A percentile compares a stretch with the other conserved stretches of the same genome.
Evolutionary conservation across 495 filamentous ascomycete genomes (phyloP).

Genomic region (Cairneyella variabilis): DNA sequence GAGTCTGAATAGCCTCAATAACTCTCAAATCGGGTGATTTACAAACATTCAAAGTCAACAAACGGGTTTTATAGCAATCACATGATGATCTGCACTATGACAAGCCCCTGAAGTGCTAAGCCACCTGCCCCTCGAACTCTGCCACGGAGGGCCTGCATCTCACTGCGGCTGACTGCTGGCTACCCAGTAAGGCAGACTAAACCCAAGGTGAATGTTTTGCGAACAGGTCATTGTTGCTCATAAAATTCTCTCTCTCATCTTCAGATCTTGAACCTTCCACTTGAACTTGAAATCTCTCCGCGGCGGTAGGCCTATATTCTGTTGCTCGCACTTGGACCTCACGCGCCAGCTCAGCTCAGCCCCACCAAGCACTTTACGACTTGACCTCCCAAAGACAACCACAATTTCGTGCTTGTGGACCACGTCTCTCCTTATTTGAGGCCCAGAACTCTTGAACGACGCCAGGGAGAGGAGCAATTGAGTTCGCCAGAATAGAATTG

Average conservation of each 20-base stretch:
- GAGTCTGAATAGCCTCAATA: no score
- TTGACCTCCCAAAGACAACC: neutral
- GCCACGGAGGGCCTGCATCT: no score
- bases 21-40: no score
- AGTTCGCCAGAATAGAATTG: conserved; percentile 9
- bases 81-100: neutral
- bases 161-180: conserved; percentile 7
- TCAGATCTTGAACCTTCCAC: neutral
- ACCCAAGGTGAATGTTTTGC: neutral
- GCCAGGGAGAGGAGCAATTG: no score
- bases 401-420: neutral
- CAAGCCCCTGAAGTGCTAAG: conserved; percentile 1
- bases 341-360: neutral
- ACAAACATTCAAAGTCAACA: no score
- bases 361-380: neutral
- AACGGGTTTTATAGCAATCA: no score
- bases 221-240: neutral
- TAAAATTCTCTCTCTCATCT: neutral
- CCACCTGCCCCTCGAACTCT: neutral
- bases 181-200: neutral
- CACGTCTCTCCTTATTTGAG: no score
- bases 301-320: no score
- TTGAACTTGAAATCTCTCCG: no score
- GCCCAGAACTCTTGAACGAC: no score
- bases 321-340: neutral